Percentiles rank a stretch among this genome's conserved stretches.
Evolutionary conservation across 345 rosid genomes (phyloP).

Genomic region (Arabis alpina): DNA sequence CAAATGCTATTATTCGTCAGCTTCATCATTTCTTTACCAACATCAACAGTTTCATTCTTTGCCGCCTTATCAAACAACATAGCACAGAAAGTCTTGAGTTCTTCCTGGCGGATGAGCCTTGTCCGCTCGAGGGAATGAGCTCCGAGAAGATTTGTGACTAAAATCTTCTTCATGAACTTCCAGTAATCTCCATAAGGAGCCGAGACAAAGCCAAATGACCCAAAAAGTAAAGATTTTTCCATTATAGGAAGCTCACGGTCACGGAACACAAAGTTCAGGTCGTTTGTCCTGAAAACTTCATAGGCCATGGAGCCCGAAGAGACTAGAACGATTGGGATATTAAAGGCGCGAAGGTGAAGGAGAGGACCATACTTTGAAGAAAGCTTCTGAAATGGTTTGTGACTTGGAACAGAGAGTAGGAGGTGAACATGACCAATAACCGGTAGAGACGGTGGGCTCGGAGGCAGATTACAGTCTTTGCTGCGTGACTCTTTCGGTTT

Average conservation of each 20-base stretch:
- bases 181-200: conserved; percentile 56
- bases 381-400: conserved; percentile 44
- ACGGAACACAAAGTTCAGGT: conserved; percentile 36
- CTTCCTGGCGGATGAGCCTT: conserved; percentile 38
- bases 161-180: conserved; percentile 56
- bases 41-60: conserved; percentile 38
- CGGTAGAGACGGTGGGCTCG: conserved; percentile 52
- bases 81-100: conserved; percentile 34
- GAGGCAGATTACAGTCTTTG: conserved; percentile 45
- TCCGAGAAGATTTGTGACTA: conserved; percentile 46
- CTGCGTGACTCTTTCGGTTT: conserved; percentile 19
- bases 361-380: conserved; percentile 48
- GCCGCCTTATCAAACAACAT: conserved; percentile 37
- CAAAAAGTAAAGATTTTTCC: conserved; percentile 36
- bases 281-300: conserved; percentile 44
- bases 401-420: conserved; percentile 36
- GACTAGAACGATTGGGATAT: conserved; percentile 40
- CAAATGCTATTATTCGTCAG: conserved; percentile 45
- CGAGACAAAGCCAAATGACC: conserved; percentile 34
- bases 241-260: conserved; percentile 24
- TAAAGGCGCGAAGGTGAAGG: conserved; percentile 45
- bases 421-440: conserved; percentile 54
- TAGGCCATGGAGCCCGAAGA: conserved; percentile 47
- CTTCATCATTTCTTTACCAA: conserved; percentile 47
- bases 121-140: conserved; percentile 41